Base-by-base conservation (phyloP, 345 rosid species). In the Barbarea vulgaris region DNA sequence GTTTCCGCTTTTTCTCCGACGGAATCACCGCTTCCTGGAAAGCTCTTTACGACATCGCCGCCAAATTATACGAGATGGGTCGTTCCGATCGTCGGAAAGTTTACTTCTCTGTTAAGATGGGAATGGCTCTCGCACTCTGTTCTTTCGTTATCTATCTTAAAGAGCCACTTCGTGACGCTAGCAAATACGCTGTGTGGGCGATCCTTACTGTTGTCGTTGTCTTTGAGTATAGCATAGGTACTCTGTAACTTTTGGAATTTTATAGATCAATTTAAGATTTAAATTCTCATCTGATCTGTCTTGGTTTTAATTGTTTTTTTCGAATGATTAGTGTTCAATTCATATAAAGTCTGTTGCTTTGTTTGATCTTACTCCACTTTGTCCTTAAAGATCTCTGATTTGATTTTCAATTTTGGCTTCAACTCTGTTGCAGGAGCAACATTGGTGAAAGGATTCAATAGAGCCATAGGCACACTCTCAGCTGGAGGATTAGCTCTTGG, bases 171-270 rank as follows among this genome's bases (percentile, higher is more conserved):
- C 64, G 63, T 54, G 57, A 81, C 7, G 83, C 77, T 48, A 82
- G 81, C 72, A 88, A 91, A 69, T 91, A 89, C 78, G 84, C 97
- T 31, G 85, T 93, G 52, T 93, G 98, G 98, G 95, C 96, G 2
- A 83, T 93, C 24, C 90, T 93, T 17, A 93, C 97, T 0, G 96
- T 91, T 4, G 92, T 93, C 25, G 97, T 93, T 14, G 97, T 93
- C 68, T 93, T 93, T 50, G 98, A 93, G 69, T 93, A 76, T 84
- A 93, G 87, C 82, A 87, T 91, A 71, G 96, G 98, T 93, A 79
- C 50, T 70, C 8, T 14, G 24, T 9, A 2, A 28, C 30, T 25
- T 44, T 28, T 2, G 2, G 11, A 31, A 56, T 53, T 3, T 25
- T 53, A 7, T 34, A 34, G 39, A 34, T 34, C 13, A 2, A 14